Conservation (phyloP, 306 rosid species). For the Heteromeles arbutifolia region DNA sequence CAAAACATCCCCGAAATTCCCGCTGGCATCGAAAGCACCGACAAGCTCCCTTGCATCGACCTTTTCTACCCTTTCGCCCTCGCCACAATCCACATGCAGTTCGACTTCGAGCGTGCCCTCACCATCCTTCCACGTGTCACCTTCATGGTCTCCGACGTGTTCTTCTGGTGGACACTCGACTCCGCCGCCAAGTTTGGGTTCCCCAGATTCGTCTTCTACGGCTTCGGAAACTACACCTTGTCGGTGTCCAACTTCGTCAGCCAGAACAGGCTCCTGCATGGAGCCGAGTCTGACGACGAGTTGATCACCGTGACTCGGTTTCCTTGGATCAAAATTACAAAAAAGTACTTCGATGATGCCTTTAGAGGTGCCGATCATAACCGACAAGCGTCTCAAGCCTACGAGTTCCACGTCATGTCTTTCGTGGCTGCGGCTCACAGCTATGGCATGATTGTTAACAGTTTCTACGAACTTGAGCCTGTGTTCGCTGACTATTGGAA, state of each 20-base stretch:
- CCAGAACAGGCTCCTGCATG: not conserved
- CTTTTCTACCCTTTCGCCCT: constrained; percentile 17
- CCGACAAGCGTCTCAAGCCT: not conserved
- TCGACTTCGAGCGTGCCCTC: constrained; percentile 30
- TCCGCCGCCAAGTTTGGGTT: constrained; percentile 30
- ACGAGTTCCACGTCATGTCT: not conserved
- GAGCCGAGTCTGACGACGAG: not conserved
- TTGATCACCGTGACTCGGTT: constrained; percentile 13
- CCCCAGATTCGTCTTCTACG: constrained; percentile 26
- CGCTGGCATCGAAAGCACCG: constrained; percentile 23
- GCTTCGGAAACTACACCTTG: constrained; percentile 1
- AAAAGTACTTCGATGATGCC: not conserved
- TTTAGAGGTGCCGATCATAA: not conserved
- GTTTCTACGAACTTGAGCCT: constrained; percentile 38
- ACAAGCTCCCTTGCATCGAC: constrained; percentile 20
- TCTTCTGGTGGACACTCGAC: constrained; percentile 49
- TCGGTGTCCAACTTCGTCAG: not conserved
- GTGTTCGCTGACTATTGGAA: constrained; percentile 18
- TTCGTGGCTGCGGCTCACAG: not conserved
- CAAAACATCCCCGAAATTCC: constrained; percentile 22
- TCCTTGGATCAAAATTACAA: constrained; percentile 30
- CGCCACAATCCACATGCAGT: constrained; percentile 27
- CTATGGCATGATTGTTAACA: constrained; percentile 29
- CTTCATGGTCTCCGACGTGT: constrained; percentile 43
- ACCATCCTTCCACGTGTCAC: constrained; percentile 16